These are phyloP conservation scores for Dalbergia oliveri DNA, from an alignment of 306 rosid species.

Conservation along the genomic window DNA sequence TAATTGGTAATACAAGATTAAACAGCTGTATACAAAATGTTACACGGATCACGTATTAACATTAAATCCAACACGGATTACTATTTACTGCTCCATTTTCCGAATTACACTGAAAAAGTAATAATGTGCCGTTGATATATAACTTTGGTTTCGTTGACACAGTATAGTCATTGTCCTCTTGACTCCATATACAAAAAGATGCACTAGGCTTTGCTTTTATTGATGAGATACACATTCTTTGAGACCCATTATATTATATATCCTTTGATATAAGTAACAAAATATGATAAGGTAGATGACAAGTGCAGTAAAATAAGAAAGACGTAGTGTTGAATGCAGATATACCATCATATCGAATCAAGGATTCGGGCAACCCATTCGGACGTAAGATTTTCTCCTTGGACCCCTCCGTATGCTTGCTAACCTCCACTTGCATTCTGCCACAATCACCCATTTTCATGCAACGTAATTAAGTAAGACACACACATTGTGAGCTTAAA, in stretches of 20 bases:
- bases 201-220: background rate
- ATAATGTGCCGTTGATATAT: background rate
- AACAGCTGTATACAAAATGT: too few relatives aligned
- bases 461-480: background rate
- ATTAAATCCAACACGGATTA: too few relatives aligned
- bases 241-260: background rate
- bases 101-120: background rate
- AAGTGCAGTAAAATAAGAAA: background rate
- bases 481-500: too few relatives aligned
- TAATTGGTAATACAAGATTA: too few relatives aligned
- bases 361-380: constrained; percentile 93
- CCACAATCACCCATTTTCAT: constrained; percentile 40
- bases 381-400: constrained; percentile 94
- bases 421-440: constrained; percentile 99
- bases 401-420: constrained; percentile 94
- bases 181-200: background rate
- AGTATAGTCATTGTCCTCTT: background rate
- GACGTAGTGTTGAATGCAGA: background rate
- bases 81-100: too few relatives aligned
- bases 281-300: background rate
- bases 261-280: background rate
- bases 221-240: background rate
- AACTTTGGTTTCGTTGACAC: too few relatives aligned
- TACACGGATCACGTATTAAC: too few relatives aligned
- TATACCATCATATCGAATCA: constrained; percentile 94